These are phyloP conservation scores for Psilocybe cyanescens DNA, from an alignment of 768 basidiomycete species.

Conservation along the genomic window DNA sequence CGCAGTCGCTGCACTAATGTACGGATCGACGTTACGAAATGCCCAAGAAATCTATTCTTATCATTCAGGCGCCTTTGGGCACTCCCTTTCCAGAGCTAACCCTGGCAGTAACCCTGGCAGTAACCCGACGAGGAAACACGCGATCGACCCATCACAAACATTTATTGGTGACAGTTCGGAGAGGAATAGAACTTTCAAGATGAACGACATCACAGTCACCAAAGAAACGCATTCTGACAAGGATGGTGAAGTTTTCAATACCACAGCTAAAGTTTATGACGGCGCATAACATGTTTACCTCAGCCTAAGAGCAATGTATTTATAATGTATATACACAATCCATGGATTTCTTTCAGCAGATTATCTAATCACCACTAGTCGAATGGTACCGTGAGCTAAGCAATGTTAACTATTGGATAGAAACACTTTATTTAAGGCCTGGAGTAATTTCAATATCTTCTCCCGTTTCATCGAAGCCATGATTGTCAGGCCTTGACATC, in stretches of 20 bases:
- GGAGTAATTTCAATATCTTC: too few relatives aligned
- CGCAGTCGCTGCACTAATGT: conserved; percentile 16
- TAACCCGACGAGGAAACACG: background rate
- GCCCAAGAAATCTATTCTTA: conserved; percentile 11
- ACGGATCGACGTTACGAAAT: conserved; percentile 15
- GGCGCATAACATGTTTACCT: background rate
- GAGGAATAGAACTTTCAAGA: background rate
- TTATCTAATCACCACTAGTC: too few relatives aligned
- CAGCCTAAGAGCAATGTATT: too few relatives aligned
- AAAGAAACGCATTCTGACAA: background rate
- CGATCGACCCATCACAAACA: background rate
- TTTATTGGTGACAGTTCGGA: background rate
- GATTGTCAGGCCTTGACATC: too few relatives aligned
- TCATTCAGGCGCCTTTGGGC: conserved; percentile 9
- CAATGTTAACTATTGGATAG: too few relatives aligned
- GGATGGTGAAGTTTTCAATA: background rate
- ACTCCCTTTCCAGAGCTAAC: conserved; percentile 4
- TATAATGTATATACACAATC: too few relatives aligned
- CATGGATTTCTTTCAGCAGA: too few relatives aligned
- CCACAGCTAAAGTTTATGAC: background rate
- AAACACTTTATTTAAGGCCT: too few relatives aligned
- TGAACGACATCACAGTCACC: conserved; percentile 1
- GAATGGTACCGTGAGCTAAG: too few relatives aligned
- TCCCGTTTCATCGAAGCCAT: too few relatives aligned
- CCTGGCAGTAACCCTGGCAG: background rate